Evolutionary conservation across 164 flowering plant genomes (phyloP), one percentile per base, ranked within the genome.

Genomic region (Nelumbo lutea): DNA sequence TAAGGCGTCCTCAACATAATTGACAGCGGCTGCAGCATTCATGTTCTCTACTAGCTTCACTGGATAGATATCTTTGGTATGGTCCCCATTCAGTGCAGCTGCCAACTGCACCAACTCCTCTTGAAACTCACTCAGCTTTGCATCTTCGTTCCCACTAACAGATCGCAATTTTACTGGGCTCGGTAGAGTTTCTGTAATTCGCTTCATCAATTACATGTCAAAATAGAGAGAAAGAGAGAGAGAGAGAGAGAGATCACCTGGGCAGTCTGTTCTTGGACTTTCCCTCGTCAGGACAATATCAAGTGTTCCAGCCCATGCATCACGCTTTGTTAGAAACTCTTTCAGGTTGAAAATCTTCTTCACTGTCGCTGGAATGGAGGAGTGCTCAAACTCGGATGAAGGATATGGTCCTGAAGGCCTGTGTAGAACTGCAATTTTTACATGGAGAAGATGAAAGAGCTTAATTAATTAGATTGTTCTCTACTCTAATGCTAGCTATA

Each of bases 241-340:
- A 27, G 27, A 27, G 27, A 27, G 27, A 27, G 27, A 27, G 27
- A 27, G 27, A 27, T 27, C 27, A 92, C 98, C 90, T 75, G 98
- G 98, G 72, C 98, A 93, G 58, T 90, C 93, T 3, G 81, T 78
- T 83, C 98, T 84, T 40, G 98, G 95, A 56, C 67, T 83, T 2
- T 43, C 73, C 51, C 90, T 74, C n/a, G 70, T 88, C 6, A 88
- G 14, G 10, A 87, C 79, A 10, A 61, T 57, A 2, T 90, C 98
- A 59, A 90, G 87, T 1, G 98, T 88, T 39, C 95, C 96, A 0
- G 98, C 96, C 96, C 98, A 93, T 2, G 79, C 96, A 59, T 93
- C 98, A 1, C 98, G 88, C 80, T 88, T 87, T 1, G 93, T 93
- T 11, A 89, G 76, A 61, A 90, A 90, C 5, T 82, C 73, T 45